phyloP scores from a whole-genome alignment of 129 eudicot species.

The Solidago caesia region DNA sequence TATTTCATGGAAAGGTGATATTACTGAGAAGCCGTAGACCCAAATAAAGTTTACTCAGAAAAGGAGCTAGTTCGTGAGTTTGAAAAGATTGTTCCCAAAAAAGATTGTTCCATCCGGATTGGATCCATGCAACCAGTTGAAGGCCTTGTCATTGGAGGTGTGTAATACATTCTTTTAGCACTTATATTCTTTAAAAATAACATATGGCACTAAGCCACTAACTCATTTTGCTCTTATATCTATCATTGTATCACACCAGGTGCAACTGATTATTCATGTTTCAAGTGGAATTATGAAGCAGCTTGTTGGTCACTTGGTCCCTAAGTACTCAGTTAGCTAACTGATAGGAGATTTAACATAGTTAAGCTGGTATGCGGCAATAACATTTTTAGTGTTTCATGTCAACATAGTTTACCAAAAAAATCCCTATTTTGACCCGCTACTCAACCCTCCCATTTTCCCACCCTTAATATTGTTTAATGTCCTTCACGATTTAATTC shows the following conservation, averaged over 20 bases:
- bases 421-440: too few relatives aligned
- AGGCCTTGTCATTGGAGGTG: constrained; percentile 97
- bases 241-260: constrained; percentile 49
- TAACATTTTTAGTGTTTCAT: too few relatives aligned
- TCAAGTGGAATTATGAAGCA: constrained; percentile 94
- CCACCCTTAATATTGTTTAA: too few relatives aligned
- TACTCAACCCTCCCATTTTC: too few relatives aligned
- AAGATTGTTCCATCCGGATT: constrained; percentile 95
- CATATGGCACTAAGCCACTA: neutral
- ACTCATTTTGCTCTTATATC: constrained; percentile 3
- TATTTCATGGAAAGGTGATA: constrained; percentile 67
- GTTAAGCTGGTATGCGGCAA: constrained; percentile 82
- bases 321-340: constrained; percentile 80
- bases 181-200: neutral
- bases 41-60: constrained; percentile 88
- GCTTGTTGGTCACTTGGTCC: constrained; percentile 87
- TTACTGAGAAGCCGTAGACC: constrained; percentile 96
- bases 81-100: constrained; percentile 90
- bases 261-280: constrained; percentile 83
- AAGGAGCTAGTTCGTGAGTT: constrained; percentile 89
- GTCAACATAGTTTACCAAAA: too few relatives aligned
- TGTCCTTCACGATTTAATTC: too few relatives aligned
- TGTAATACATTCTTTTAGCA: neutral
- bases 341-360: constrained; percentile 95
- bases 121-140: constrained; percentile 97